A percentile compares a stretch with the other conserved stretches of the same genome.
Conservation (phyloP, 768 basidiomycete genomes). For the Tulasnella calospora region DNA sequence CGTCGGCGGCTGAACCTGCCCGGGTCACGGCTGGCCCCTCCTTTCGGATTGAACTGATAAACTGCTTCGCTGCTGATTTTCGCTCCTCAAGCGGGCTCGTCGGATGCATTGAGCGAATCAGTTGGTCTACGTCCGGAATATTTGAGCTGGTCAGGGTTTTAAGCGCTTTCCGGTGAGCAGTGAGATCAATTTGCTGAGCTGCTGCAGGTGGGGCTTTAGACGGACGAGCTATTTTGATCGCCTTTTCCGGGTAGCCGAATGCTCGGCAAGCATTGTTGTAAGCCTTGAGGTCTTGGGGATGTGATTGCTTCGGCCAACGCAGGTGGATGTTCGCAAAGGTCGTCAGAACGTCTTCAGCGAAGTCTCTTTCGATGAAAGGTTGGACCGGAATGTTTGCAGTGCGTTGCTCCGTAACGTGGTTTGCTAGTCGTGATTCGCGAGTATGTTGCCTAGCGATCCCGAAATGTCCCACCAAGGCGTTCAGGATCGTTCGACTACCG, state of each 20-base stretch:
- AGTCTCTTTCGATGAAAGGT: not conserved
- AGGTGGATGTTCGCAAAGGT: not conserved
- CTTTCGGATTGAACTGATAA: not conserved
- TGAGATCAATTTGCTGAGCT: not conserved
- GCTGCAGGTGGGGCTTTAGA: not conserved
- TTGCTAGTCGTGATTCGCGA: not conserved
- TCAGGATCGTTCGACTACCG: slow-evolving; percentile 3
- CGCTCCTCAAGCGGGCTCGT: not conserved
- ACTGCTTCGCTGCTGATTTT: not conserved
- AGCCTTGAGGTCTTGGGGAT: not conserved
- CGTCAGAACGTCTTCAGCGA: not conserved
- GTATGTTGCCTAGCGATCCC: not conserved
- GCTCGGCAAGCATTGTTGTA: not conserved
- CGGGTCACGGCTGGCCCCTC: not conserved
- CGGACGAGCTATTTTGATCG: not conserved
- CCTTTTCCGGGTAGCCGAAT: not conserved
- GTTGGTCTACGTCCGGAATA: not conserved
- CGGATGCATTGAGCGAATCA: not conserved
- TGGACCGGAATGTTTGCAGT: not conserved
- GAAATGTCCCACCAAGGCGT: not conserved
- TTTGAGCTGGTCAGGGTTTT: not conserved
- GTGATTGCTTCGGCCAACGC: not conserved
- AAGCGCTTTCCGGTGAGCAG: not conserved
- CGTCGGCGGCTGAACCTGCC: not conserved
- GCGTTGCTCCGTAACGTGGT: not conserved